Evolutionary conservation across 257 asterid genomes (phyloP).

Genomic region (Rubia yunnanensis): DNA sequence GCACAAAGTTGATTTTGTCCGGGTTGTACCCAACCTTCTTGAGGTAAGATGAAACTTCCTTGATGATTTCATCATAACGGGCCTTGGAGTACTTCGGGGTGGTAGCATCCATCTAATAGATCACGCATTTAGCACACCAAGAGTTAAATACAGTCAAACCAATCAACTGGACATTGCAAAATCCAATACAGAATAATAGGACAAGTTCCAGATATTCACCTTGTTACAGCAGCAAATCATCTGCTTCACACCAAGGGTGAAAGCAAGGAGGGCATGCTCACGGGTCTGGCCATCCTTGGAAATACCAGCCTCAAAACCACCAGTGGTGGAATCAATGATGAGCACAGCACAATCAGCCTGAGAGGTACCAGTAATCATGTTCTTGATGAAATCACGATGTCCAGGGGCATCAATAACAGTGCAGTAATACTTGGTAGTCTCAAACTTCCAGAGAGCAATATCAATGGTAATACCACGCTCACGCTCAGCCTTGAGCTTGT

Average conservation of each 20-base stretch:
- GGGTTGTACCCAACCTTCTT: constrained; percentile 86
- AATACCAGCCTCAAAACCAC: constrained; percentile 86
- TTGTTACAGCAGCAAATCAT: constrained; percentile 85
- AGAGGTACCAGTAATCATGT: constrained; percentile 86
- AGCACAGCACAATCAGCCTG: constrained; percentile 87
- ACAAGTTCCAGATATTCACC: constrained; percentile 17
- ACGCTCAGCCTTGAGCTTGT: constrained; percentile 88
- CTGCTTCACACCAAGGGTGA: constrained; percentile 76
- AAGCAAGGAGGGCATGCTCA: constrained; percentile 75
- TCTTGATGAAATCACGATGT: constrained; percentile 78
- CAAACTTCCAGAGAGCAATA: constrained; percentile 84
- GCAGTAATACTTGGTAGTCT: constrained; percentile 85
- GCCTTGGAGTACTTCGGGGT: constrained; percentile 77
- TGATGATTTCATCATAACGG: constrained; percentile 62
- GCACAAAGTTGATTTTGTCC: constrained; percentile 57
- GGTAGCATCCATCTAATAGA: constrained; percentile 68
- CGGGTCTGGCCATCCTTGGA: constrained; percentile 90
- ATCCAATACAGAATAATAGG: background rate
- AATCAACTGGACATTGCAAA: too few species aligned
- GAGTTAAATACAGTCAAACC: background rate
- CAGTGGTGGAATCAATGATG: constrained; percentile 77
- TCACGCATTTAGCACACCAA: background rate
- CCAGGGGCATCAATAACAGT: constrained; percentile 91
- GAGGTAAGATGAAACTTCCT: constrained; percentile 74
- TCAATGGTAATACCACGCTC: constrained; percentile 87